Evolutionary conservation across 768 basidiomycete species (phyloP).

Genomic region (Candolleomyces aberdarensis): DNA sequence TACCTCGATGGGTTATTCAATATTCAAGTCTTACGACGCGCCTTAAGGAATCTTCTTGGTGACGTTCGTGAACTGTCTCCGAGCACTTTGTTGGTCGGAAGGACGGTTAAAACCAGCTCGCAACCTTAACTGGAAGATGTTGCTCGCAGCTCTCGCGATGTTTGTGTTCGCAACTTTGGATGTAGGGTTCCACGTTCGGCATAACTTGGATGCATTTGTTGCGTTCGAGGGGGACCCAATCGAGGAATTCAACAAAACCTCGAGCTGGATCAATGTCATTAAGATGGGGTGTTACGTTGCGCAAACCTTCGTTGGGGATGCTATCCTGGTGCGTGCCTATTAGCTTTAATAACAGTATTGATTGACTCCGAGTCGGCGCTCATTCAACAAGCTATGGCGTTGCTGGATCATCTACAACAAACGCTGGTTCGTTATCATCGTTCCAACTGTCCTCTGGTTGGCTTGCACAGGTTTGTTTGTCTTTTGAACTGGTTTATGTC

Average conservation of each 20-base stretch:
- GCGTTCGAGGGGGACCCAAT: constrained; percentile 28
- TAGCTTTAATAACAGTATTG: background rate
- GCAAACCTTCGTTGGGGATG: constrained; percentile 42
- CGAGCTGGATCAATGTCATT: constrained; percentile 40
- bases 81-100: constrained; percentile 29
- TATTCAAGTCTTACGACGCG: background rate
- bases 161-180: constrained; percentile 38
- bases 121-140: constrained; percentile 30
- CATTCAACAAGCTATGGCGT: constrained; percentile 29
- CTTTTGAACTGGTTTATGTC: background rate
- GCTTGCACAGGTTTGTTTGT: constrained; percentile 28
- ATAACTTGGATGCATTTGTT: constrained; percentile 42
- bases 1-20: background rate
- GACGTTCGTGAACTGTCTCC: constrained; percentile 32
- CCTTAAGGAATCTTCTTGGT: constrained; percentile 33
- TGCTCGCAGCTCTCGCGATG: constrained; percentile 35
- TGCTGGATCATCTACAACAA: constrained; percentile 35
- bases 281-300: constrained; percentile 37
- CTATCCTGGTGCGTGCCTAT: constrained; percentile 34
- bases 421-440: constrained; percentile 25
- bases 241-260: constrained; percentile 31
- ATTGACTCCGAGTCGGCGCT: background rate
- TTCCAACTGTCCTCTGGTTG: constrained; percentile 32
- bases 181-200: constrained; percentile 37
- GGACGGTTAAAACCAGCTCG: constrained; percentile 23